These are phyloP conservation scores for Tritrichomonas musculus DNA, from an alignment of 208 protist species.

Conservation along the genomic window DNA sequence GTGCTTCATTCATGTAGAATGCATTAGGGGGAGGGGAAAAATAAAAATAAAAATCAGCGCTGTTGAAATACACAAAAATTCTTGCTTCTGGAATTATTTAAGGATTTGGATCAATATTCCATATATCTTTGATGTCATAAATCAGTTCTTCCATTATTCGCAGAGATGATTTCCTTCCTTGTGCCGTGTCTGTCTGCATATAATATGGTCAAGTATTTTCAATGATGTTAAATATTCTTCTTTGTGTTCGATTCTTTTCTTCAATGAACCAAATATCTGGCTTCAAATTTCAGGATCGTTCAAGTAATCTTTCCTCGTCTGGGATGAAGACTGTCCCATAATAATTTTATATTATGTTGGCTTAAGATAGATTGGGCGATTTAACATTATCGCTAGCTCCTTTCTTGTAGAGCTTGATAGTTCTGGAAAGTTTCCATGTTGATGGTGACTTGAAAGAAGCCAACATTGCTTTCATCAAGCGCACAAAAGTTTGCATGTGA, in stretches of 20 bases:
- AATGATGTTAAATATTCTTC: too few relatives aligned
- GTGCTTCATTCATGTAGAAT: too few relatives aligned
- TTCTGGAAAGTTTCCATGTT: neutral
- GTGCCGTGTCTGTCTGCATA: neutral
- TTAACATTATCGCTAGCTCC: neutral
- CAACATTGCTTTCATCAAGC: neutral
- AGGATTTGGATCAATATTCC: neutral
- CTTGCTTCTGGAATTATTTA: neutral
- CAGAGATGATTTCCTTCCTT: neutral
- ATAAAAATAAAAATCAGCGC: too few relatives aligned
- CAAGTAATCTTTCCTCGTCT: neutral
- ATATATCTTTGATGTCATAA: neutral
- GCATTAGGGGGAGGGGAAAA: too few relatives aligned
- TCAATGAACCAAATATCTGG: neutral
- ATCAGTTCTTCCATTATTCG: neutral
- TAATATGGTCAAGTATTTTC: neutral
- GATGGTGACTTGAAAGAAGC: neutral
- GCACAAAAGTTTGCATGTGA: neutral
- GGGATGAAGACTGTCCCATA: neutral
- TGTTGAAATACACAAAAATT: too few relatives aligned
- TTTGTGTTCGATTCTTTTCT: too few relatives aligned
- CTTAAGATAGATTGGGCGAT: neutral
- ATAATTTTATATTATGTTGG: neutral
- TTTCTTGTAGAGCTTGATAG: neutral
- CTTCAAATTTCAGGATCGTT: neutral